Conservation (phyloP, 352 stramenopile species). For the Phytophthora uliginosa region DNA sequence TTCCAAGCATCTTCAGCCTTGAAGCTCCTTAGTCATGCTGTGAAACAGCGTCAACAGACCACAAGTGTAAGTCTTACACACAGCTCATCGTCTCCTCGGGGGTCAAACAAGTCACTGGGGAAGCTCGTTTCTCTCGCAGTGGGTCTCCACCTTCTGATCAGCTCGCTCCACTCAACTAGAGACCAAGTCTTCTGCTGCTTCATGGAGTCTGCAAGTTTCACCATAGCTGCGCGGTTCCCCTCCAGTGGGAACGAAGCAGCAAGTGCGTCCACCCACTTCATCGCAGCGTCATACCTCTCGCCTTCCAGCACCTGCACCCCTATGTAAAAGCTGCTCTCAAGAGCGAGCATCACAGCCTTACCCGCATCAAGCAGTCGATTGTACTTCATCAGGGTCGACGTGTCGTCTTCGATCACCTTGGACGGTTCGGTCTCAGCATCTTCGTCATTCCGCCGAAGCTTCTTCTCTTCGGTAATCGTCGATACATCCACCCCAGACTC, state of each 20-base stretch:
- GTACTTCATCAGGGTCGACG: conserved; percentile 59
- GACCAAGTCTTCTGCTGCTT: conserved; percentile 52
- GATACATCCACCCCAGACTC: conserved; percentile 47
- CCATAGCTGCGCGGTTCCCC: conserved; percentile 60
- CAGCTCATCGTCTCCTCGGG: conserved; percentile 42
- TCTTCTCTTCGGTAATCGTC: conserved; percentile 38
- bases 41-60: conserved; percentile 84
- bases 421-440: conserved; percentile 36
- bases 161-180: conserved; percentile 48
- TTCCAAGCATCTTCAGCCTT: conserved; percentile 34
- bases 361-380: conserved; percentile 66
- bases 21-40: conserved; percentile 48
- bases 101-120: conserved; percentile 59
- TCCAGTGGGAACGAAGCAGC: conserved; percentile 66
- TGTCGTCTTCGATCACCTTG: conserved; percentile 29
- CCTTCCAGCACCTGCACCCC: conserved; percentile 57
- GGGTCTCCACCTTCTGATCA: conserved; percentile 62
- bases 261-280: conserved; percentile 63
- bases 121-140: conserved; percentile 53
- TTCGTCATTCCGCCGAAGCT: conserved; percentile 53
- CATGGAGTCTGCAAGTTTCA: conserved; percentile 41
- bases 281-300: conserved; percentile 61
- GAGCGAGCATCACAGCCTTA: conserved; percentile 57
- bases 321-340: conserved; percentile 78
- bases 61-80: conserved; percentile 80